Base-by-base conservation (phyloP, 2,329 filamentous ascomycete genomes). In the Calonectria pteridis region DNA sequence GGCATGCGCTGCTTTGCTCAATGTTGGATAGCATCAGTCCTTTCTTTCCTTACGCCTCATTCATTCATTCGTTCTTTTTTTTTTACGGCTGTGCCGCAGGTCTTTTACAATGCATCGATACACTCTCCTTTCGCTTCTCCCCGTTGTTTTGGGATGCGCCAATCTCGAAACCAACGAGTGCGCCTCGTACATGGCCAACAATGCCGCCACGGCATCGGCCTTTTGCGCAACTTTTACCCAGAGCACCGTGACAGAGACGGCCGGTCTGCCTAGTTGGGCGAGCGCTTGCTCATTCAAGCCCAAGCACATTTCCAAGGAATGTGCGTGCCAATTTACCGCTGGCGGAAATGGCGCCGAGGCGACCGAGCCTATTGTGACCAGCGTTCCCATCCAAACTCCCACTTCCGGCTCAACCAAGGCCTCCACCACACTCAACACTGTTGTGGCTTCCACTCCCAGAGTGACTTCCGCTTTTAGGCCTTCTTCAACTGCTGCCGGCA, bases 281-380 rank as follows among this genome's bases (percentile, higher is more conserved):
- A 78, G 78, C 7, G 79, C 79, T 62, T 82, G 82, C 75, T 76
- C 73, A 13, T 79, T 75, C 73, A 78, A 76, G 72, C 78, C 78
- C 26, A 83, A 81, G 67, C 75, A 77, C 51, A 74, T 84, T 72
- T 78, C 79, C 16, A 82, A 82, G 58, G 82, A 84, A 50, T 84
- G 82, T 55, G 77, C 78, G 26, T 87, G 78, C 69, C 72, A 79
- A 43, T 79, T 75, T 58, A 73, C 78, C 67, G 75, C 74, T 37
- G 76, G 78, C 73, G 73, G 76, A 64, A 73, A 75, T 37, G 68
- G 55, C 51, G 55, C 70, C 11, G 59, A 63, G 50, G 46, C 68
- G 16, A 65, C 75, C 10, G 43, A 59, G 31, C 50, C 58, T n/a
- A 69, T 28, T 33, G 64, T 72, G 55, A 73, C 67, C 13, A 29